Evolutionary conservation across 2,329 filamentous ascomycete genomes (phyloP).

Genomic region (Phialemonium atrogriseum): DNA sequence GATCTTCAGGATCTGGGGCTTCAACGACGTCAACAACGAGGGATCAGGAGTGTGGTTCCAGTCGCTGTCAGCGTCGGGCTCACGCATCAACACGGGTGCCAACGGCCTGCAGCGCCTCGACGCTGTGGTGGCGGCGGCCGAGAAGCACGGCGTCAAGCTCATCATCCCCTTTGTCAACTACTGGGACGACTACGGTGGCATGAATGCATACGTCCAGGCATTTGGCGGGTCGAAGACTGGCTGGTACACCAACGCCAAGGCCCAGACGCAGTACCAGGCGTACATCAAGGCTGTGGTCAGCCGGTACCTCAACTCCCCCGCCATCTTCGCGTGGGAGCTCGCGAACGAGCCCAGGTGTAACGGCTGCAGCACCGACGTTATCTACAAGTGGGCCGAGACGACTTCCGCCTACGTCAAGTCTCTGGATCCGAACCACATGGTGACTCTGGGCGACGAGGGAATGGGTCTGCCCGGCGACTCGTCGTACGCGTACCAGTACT

Average conservation of each 20-base stretch:
- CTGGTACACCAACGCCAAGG: slow-evolving; percentile 48
- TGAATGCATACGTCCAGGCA: slow-evolving; percentile 44
- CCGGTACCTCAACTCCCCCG: slow-evolving; percentile 36
- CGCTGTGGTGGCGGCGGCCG: slow-evolving; percentile 50
- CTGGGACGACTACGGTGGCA: slow-evolving; percentile 58
- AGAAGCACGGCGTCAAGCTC: slow-evolving; percentile 48
- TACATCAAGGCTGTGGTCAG: slow-evolving; percentile 41
- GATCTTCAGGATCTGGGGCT: slow-evolving; percentile 51
- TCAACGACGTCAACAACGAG: slow-evolving; percentile 44
- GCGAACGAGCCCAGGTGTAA: slow-evolving; percentile 50
- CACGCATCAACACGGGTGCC: slow-evolving; percentile 52
- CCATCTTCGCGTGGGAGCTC: slow-evolving; percentile 48
- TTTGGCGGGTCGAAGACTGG: slow-evolving; percentile 37
- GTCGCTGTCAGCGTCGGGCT: slow-evolving; percentile 35
- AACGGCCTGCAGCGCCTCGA: slow-evolving; percentile 56
- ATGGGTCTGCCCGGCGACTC: slow-evolving; percentile 39
- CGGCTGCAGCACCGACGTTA: slow-evolving; percentile 41
- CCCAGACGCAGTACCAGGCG: slow-evolving; percentile 46
- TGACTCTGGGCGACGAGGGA: slow-evolving; percentile 52
- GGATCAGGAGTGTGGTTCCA: slow-evolving; percentile 39
- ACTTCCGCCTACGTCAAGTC: slow-evolving; percentile 56
- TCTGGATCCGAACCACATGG: slow-evolving; percentile 54
- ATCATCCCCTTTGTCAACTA: slow-evolving; percentile 60
- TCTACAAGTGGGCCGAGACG: slow-evolving; percentile 49
- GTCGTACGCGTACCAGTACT: slow-evolving; percentile 46